Conservation (phyloP, 345 rosid genomes). For the Euphorbia tirucalli region DNA sequence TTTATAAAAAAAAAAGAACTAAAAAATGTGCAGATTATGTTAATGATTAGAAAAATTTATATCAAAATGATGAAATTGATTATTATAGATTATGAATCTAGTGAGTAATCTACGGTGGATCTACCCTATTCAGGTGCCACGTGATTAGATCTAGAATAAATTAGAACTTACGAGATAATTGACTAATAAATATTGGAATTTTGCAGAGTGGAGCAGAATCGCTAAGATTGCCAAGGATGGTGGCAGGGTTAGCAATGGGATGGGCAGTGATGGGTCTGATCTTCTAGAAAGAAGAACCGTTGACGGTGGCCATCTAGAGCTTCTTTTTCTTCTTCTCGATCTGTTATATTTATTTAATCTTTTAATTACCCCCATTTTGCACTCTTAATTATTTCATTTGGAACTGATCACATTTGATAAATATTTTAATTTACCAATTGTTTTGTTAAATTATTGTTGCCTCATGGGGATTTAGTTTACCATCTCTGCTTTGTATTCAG, state of each 20-base stretch:
- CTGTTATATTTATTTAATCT: too few species aligned
- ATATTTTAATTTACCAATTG: constrained; percentile 19
- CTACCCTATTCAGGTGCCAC: neutral
- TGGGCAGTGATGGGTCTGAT: constrained; percentile 46
- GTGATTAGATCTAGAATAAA: neutral
- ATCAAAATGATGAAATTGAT: too few species aligned
- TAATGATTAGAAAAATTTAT: too few species aligned
- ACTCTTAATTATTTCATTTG: neutral
- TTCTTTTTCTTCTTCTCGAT: neutral
- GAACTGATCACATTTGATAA: constrained; percentile 12
- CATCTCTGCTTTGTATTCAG: constrained; percentile 8
- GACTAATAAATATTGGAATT: neutral
- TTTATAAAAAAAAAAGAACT: too few species aligned
- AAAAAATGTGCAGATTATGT: too few species aligned
- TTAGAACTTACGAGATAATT: too few species aligned
- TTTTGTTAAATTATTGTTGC: constrained; percentile 11
- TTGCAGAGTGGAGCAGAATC: constrained; percentile 65
- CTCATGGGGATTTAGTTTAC: constrained; percentile 3
- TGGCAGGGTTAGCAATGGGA: constrained; percentile 50
- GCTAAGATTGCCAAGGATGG: constrained; percentile 36
- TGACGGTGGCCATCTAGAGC: neutral
- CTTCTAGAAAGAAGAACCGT: constrained; percentile 28
- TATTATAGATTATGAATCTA: too few species aligned
- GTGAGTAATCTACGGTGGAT: too few species aligned
- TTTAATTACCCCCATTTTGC: constrained; percentile 13